Evolutionary conservation across 441 rosid genomes (phyloP).

Genomic region (Pelargonium cotyledonis): DNA sequence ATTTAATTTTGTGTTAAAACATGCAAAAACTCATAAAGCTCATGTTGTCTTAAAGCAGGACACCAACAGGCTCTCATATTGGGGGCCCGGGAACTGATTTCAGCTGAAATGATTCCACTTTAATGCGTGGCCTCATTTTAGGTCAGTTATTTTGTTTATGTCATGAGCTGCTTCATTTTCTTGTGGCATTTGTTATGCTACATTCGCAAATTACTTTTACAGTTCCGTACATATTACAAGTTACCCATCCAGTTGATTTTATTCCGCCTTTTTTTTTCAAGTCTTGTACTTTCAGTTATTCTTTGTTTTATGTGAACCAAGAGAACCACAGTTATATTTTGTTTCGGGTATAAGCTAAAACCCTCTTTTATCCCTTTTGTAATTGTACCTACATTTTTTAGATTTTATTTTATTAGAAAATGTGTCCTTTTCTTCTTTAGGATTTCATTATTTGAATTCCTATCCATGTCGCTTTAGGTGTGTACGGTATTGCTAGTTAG

Average conservation of each 20-base stretch:
- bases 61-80: slow-evolving; percentile 82
- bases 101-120: slow-evolving; percentile 82
- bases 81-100: slow-evolving; percentile 92
- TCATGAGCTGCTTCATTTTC: slow-evolving; percentile 40
- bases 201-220: slow-evolving; percentile 37
- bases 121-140: slow-evolving; percentile 65
- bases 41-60: slow-evolving; percentile 92
- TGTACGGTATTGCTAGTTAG: not conserved
- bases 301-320: slow-evolving; percentile 7
- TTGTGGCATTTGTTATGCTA: slow-evolving; percentile 54
- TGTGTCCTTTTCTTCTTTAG: not conserved
- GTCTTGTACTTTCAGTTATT: slow-evolving; percentile 8
- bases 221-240: slow-evolving; percentile 30
- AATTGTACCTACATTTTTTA: not conserved
- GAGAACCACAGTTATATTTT: slow-evolving; percentile 11
- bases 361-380: not conserved
- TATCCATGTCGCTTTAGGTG: not conserved
- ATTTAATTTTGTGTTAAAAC: slow-evolving; percentile 34
- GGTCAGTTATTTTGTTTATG: slow-evolving; percentile 86
- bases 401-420: not conserved
- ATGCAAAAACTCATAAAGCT: slow-evolving; percentile 52
- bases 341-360: slow-evolving; percentile 3
- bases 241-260: slow-evolving; percentile 37
- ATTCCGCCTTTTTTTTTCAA: not conserved
- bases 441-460: not conserved